Conservation (phyloP, 306 rosid genomes). For the Spatholobus suberectus region DNA sequence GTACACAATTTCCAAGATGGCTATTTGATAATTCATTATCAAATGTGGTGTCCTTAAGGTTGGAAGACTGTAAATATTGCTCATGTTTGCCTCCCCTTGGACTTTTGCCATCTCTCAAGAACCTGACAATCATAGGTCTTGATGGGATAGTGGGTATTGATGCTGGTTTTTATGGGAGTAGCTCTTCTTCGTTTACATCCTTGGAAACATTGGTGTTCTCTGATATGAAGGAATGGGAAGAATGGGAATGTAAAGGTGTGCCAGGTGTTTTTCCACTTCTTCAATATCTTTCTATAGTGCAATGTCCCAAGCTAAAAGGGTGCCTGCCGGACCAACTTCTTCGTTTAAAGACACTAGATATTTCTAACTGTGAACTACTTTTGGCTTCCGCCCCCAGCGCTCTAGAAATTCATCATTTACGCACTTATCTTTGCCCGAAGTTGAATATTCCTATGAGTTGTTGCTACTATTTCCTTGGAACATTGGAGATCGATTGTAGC, state of each 20-base stretch:
- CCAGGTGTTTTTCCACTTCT: constrained; percentile 7
- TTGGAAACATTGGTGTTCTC: not conserved
- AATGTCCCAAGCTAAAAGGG: constrained; percentile 21
- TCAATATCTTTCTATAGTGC: not conserved
- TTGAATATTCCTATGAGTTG: not conserved
- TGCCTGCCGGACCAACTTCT: constrained; percentile 6
- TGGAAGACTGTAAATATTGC: not conserved
- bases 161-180: not conserved
- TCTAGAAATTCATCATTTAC: not conserved
- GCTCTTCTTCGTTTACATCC: not conserved
- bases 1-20: constrained; percentile 31
- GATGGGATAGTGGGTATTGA: not conserved
- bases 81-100: constrained; percentile 25
- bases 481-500: not conserved
- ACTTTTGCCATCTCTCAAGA: not conserved
- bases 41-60: not conserved
- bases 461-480: not conserved
- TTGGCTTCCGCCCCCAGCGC: not conserved
- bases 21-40: constrained; percentile 11
- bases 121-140: accelerated
- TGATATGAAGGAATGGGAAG: not conserved
- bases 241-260: constrained; percentile 1
- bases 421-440: not conserved
- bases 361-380: not conserved
- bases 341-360: not conserved